Conservation (phyloP, 495 filamentous ascomycete genomes). For the Neurospora sp. region DNA sequence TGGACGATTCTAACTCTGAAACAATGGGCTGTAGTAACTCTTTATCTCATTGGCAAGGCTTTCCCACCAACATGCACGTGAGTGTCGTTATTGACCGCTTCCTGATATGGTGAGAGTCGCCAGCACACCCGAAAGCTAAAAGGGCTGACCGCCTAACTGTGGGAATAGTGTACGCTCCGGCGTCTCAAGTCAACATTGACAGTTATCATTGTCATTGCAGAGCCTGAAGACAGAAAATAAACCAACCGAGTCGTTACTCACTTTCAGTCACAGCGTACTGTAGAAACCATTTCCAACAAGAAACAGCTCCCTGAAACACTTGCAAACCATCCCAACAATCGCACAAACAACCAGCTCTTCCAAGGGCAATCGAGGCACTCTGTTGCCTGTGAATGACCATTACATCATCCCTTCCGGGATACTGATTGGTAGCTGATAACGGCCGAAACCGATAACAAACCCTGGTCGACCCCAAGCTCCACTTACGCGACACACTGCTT, state of each 20-base stretch:
- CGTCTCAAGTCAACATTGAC: neutral
- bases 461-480: neutral
- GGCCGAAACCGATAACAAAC: neutral
- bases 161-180: neutral
- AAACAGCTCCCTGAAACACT: neutral
- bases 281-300: neutral
- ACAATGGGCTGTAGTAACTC: neutral
- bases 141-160: neutral
- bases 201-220: neutral
- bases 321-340: neutral
- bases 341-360: neutral
- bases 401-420: neutral
- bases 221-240: neutral
- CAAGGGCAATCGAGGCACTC: neutral
- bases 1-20: neutral
- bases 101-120: neutral
- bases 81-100: neutral
- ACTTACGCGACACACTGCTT: neutral
- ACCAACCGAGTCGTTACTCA: neutral
- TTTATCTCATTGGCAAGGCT: neutral
- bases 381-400: neutral
- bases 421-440: neutral
- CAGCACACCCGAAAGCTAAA: neutral
- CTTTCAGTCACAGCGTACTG: neutral
- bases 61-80: neutral